These are phyloP conservation scores for Chalciporus sp. DNA, from an alignment of 1,284 basidiomycete species.

Conservation along the genomic window DNA sequence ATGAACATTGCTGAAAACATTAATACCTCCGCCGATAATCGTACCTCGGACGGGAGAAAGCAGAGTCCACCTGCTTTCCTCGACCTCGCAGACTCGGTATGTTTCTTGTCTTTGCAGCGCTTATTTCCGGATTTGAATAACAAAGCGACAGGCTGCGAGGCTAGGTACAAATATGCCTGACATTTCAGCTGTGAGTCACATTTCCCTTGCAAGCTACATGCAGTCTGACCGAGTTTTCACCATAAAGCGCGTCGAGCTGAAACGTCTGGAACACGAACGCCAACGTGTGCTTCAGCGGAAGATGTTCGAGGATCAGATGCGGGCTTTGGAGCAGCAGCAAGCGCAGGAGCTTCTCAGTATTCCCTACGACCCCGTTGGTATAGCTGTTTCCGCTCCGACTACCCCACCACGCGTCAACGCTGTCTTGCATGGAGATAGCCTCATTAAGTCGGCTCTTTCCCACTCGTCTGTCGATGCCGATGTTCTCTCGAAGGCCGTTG, in stretches of 20 bases:
- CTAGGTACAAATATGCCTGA: slow-evolving; percentile 82
- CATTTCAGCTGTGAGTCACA: slow-evolving; percentile 70
- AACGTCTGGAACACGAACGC: slow-evolving; percentile 88
- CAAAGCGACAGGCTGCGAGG: slow-evolving; percentile 63
- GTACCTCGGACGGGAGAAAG: slow-evolving; percentile 68
- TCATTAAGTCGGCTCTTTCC: slow-evolving; percentile 46
- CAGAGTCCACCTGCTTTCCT: slow-evolving; percentile 86
- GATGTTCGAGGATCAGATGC: slow-evolving; percentile 93
- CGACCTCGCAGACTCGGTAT: slow-evolving; percentile 86
- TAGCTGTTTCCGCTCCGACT: slow-evolving; percentile 81
- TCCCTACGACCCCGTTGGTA: slow-evolving; percentile 57
- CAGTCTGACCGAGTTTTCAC: slow-evolving; percentile 7
- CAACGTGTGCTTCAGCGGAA: slow-evolving; percentile 84
- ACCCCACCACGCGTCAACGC: slow-evolving; percentile 79
- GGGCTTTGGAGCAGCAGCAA: slow-evolving; percentile 88
- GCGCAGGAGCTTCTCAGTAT: slow-evolving; percentile 79
- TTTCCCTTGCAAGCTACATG: neutral
- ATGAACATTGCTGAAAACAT: slow-evolving; percentile 72
- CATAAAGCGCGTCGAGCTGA: slow-evolving; percentile 80
- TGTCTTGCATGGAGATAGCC: slow-evolving; percentile 54
- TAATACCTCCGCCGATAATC: slow-evolving; percentile 72
- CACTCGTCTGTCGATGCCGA: slow-evolving; percentile 59
- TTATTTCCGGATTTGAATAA: slow-evolving; percentile 20
- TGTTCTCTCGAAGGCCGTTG: slow-evolving; percentile 63
- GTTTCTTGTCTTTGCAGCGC: slow-evolving; percentile 37